A percentile compares a stretch with the other conserved stretches of the same genome.
Evolutionary conservation across 305 asterid species (phyloP).

Genomic region (Fraxinus platypoda): DNA sequence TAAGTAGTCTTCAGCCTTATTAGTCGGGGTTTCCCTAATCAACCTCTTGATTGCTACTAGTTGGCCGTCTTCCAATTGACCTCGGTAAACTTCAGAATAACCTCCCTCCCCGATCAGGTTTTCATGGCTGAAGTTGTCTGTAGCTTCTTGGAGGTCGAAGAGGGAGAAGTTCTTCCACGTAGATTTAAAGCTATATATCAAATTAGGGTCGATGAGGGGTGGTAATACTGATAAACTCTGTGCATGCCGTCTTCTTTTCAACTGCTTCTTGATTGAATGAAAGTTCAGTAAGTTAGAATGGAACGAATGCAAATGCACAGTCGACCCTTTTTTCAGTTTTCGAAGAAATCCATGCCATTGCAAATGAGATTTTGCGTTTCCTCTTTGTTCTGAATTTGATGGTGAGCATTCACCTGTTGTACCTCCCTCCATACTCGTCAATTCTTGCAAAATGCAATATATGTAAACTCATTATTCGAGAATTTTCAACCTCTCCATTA

Average conservation of each 20-base stretch:
- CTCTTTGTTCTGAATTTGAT: constrained; percentile 24
- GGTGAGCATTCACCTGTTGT: constrained; percentile 24
- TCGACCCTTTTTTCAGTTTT: constrained; percentile 55
- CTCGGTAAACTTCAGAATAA: constrained; percentile 90
- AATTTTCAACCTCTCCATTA: neutral
- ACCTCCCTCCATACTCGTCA: constrained; percentile 22
- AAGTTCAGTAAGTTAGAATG: constrained; percentile 72
- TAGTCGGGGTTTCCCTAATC: constrained; percentile 76
- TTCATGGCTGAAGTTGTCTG: constrained; percentile 60
- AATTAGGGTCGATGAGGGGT: constrained; percentile 52
- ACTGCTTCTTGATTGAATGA: constrained; percentile 66
- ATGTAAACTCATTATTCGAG: neutral
- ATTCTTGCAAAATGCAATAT: constrained; percentile 17
- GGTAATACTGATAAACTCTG: constrained; percentile 64
- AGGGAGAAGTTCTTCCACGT: constrained; percentile 84
- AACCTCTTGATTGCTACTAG: constrained; percentile 77
- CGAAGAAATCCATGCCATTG: constrained; percentile 78
- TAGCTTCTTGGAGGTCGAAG: constrained; percentile 62
- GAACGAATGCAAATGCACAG: constrained; percentile 50
- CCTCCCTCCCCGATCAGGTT: constrained; percentile 95
- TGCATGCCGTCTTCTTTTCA: constrained; percentile 53
- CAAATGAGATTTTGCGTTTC: constrained; percentile 38
- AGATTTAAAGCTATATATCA: constrained; percentile 65
- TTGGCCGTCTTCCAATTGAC: constrained; percentile 74
- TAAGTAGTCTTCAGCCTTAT: constrained; percentile 84